Percentiles rank a stretch among this genome's conserved stretches.
Conservation (phyloP, 1,139 yeast species). For the Kurtzmaniella natalensis region DNA sequence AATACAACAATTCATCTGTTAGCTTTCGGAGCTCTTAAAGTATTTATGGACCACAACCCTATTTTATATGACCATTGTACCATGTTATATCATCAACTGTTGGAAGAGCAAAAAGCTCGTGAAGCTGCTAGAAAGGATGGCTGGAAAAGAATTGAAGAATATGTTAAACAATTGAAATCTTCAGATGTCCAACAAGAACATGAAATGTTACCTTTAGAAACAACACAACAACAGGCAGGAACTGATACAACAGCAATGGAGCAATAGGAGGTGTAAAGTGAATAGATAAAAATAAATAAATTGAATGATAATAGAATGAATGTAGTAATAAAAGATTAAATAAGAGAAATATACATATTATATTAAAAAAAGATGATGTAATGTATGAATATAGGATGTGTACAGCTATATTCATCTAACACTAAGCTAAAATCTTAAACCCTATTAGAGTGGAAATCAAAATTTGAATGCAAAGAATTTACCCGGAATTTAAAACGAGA, state of each 20-base stretch:
- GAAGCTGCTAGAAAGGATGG: conserved; percentile 63
- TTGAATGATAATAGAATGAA: no score
- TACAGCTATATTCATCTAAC: no score
- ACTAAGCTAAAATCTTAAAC: no score
- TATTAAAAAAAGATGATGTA: no score
- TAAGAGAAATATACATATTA: no score
- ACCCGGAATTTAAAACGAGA: no score
- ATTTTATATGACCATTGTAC: conserved; percentile 90
- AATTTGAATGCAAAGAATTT: no score
- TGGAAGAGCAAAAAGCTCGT: conserved; percentile 60
- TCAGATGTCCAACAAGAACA: conserved; percentile 10
- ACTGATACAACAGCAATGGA: conserved; percentile 1
- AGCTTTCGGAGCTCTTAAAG: conserved; percentile 86
- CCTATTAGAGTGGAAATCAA: no score
- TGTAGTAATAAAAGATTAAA: no score
- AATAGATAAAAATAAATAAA: no score
- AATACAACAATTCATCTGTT: conserved; percentile 88
- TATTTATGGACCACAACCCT: conserved; percentile 92
- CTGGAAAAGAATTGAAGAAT: conserved; percentile 70
- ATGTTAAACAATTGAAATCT: conserved; percentile 37
- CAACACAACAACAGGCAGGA: conserved; percentile 1
- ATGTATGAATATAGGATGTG: no score
- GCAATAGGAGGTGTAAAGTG: conserved; percentile 1
- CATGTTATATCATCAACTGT: conserved; percentile 71
- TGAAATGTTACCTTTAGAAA: conserved; percentile 3